A percentile compares a stretch with the other conserved stretches of the same genome.
phyloP scores from a whole-genome alignment of 2,329 filamentous ascomycete genomes.

The Aureobasidium leucospermi region DNA sequence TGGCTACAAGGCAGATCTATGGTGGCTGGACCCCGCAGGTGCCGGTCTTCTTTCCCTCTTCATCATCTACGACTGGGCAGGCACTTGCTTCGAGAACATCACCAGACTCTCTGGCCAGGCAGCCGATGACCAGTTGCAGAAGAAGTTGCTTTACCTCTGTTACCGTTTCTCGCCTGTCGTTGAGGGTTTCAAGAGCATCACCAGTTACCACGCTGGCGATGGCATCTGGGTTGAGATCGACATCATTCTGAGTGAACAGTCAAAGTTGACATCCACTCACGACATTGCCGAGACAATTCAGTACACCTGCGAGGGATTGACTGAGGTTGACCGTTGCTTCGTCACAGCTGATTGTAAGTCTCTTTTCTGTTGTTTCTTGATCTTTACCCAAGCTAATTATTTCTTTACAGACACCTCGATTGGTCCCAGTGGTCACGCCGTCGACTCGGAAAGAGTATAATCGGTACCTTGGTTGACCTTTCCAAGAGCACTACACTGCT shows the following conservation, averaged over 20 bases:
- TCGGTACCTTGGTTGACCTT: background rate
- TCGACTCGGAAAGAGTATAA: slow-evolving; percentile 22
- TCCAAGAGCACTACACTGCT: too few relatives aligned
- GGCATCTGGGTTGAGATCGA: slow-evolving; percentile 58
- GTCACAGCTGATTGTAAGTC: slow-evolving; percentile 45
- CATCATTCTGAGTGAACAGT: slow-evolving; percentile 49
- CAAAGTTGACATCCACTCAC: slow-evolving; percentile 46
- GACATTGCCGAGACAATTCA: slow-evolving; percentile 58
- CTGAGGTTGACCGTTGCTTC: slow-evolving; percentile 47
- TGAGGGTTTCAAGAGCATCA: slow-evolving; percentile 31
- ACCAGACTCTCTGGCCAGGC: slow-evolving; percentile 52
- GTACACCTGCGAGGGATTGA: slow-evolving; percentile 51
- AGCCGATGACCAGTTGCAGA: slow-evolving; percentile 43
- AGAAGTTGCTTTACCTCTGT: slow-evolving; percentile 54
- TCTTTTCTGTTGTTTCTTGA: background rate
- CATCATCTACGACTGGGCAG: slow-evolving; percentile 63
- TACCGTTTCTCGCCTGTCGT: slow-evolving; percentile 36
- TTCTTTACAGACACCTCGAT: slow-evolving; percentile 26
- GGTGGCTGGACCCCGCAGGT: slow-evolving; percentile 61
- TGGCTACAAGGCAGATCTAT: slow-evolving; percentile 50
- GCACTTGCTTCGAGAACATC: slow-evolving; percentile 54
- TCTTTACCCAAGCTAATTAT: slow-evolving; percentile 6
- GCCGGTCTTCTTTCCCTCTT: slow-evolving; percentile 56
- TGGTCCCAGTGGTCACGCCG: slow-evolving; percentile 36
- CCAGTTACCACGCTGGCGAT: slow-evolving; percentile 55